phyloP scores from a whole-genome alignment of 2,329 filamentous ascomycete genomes.

The Stagonosporopsis cucurbitacearum region DNA sequence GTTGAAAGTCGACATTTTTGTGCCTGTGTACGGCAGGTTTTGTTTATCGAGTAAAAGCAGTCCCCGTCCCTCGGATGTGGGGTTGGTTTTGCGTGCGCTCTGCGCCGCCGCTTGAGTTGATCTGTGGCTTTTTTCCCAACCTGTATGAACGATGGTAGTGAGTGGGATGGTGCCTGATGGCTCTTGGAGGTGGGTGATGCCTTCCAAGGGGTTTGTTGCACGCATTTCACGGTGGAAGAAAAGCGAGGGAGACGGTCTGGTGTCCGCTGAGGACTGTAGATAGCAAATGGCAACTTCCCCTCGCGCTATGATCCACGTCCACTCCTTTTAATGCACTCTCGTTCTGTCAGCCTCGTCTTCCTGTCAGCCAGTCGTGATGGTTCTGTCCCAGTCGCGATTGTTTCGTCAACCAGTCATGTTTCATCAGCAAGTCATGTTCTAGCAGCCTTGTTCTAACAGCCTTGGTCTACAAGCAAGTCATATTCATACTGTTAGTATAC shows the following conservation, averaged over 20 bases:
- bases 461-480: no score
- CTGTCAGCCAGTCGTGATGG: no score
- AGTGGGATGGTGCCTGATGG: constrained; percentile 22
- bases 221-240: constrained; percentile 22
- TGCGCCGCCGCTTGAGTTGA: constrained; percentile 44
- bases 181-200: constrained; percentile 16
- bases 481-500: no score
- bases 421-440: no score
- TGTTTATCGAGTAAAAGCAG: constrained; percentile 33
- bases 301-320: constrained; percentile 16
- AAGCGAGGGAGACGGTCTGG: constrained; percentile 26
- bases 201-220: constrained; percentile 4
- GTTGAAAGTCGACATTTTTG: constrained; percentile 48
- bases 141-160: constrained; percentile 22
- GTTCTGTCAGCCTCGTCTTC: neutral
- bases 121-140: constrained; percentile 44
- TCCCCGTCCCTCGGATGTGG: constrained; percentile 50
- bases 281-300: constrained; percentile 36
- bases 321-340: constrained; percentile 19
- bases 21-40: constrained; percentile 41
- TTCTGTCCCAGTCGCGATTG: no score
- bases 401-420: no score
- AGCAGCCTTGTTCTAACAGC: no score
- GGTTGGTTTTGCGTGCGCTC: constrained; percentile 47
- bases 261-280: constrained; percentile 33